Evolutionary conservation across 805 yeast species (phyloP).

Genomic region (Sungouiella thailandica): DNA sequence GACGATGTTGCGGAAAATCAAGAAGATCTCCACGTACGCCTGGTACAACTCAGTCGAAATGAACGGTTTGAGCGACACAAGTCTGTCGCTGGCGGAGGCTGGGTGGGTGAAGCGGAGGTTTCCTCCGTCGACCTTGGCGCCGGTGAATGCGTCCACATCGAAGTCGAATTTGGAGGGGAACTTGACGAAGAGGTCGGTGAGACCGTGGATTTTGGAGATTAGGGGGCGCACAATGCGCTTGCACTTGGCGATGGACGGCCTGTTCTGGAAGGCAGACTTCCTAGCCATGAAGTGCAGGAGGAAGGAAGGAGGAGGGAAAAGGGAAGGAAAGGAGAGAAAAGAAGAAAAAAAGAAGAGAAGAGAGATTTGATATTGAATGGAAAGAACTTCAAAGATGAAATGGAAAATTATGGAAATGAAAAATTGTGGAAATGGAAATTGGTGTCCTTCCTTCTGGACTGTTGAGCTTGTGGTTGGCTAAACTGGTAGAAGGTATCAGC

Average conservation of each 20-base stretch:
- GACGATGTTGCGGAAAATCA: slow-evolving; percentile 24
- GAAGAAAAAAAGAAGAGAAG: too few relatives aligned
- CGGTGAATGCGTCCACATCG: slow-evolving; percentile 3
- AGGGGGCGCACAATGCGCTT: slow-evolving; percentile 35
- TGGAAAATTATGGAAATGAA: too few relatives aligned
- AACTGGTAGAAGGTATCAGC: too few relatives aligned
- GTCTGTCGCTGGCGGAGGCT: slow-evolving; percentile 19
- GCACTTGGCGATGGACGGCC: slow-evolving; percentile 20
- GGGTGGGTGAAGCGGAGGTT: slow-evolving; percentile 5
- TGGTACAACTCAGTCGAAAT: slow-evolving; percentile 24
- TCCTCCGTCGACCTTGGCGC: background rate
- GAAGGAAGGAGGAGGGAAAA: too few relatives aligned
- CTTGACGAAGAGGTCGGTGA: slow-evolving; percentile 24
- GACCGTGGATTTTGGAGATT: slow-evolving; percentile 29
- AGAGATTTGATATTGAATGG: too few relatives aligned
- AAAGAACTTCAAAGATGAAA: too few relatives aligned
- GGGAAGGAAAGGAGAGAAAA: too few relatives aligned
- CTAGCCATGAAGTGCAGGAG: slow-evolving; percentile 1
- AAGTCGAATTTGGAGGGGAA: slow-evolving; percentile 18
- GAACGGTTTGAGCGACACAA: slow-evolving; percentile 20
- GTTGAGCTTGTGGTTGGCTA: too few relatives aligned
- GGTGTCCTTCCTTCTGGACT: too few relatives aligned
- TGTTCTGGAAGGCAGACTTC: background rate
- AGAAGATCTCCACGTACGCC: slow-evolving; percentile 28
- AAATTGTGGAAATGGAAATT: too few relatives aligned